phyloP scores from a whole-genome alignment of 257 asterid species.

The Rehmannia glutinosa region DNA sequence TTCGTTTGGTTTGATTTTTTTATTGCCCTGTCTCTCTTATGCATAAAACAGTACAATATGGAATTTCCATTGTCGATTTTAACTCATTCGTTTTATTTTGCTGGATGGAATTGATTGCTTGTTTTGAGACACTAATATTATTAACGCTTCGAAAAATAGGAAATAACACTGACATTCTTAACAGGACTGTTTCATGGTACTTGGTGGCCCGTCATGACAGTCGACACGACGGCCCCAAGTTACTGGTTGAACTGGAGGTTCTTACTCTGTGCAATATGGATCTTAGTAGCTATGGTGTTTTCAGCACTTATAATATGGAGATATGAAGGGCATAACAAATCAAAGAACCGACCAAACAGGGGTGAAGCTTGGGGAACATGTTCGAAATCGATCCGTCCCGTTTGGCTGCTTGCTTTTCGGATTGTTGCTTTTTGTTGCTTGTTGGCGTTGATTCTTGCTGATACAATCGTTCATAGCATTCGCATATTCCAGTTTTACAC shows the following conservation, averaged over 20 bases:
- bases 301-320: conserved; percentile 57
- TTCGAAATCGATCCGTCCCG: conserved; percentile 49
- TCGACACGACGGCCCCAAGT: conserved; percentile 54
- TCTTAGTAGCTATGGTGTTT: conserved; percentile 30
- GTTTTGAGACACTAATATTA: too few relatives aligned
- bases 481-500: conserved; percentile 64
- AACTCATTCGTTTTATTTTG: too few relatives aligned
- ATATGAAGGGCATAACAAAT: conserved; percentile 45
- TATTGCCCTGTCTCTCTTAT: too few relatives aligned
- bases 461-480: conserved; percentile 39
- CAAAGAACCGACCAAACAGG: conserved; percentile 24
- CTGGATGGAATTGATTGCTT: too few relatives aligned
- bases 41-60: too few relatives aligned
- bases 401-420: conserved; percentile 69
- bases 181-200: conserved; percentile 40
- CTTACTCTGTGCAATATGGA: conserved; percentile 59
- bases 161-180: conserved; percentile 35
- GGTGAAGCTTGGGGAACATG: conserved; percentile 70
- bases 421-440: conserved; percentile 47
- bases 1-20: too few relatives aligned
- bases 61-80: too few relatives aligned
- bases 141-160: background rate
- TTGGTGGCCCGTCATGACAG: conserved; percentile 51
- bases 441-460: conserved; percentile 52
- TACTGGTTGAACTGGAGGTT: conserved; percentile 95